Percentiles rank a stretch among this genome's conserved stretches.
phyloP scores from a whole-genome alignment of 192 early-diverging fungal species.

The Coemansia sp. region DNA sequence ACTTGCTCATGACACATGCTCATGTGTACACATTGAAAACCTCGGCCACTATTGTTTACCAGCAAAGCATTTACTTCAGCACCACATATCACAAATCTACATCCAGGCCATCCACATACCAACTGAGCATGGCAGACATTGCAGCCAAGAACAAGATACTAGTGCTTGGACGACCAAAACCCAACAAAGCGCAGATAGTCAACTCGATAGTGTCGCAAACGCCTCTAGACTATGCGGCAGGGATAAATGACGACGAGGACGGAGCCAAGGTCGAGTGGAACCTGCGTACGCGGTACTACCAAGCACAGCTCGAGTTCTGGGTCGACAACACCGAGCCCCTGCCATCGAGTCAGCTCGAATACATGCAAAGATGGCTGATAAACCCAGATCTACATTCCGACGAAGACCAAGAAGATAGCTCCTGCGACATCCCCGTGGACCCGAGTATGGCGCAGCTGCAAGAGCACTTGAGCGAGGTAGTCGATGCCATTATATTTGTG shows the following conservation, averaged over 20 bases:
- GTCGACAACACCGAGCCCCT: constrained; percentile 44
- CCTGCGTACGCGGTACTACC: constrained; percentile 45
- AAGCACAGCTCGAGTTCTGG: constrained; percentile 43
- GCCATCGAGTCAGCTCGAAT: constrained; percentile 7
- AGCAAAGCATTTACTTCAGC: too few species aligned
- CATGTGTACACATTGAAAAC: too few species aligned
- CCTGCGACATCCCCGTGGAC: constrained; percentile 18
- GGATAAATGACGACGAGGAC: not conserved
- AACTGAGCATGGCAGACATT: not conserved
- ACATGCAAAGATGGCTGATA: constrained; percentile 37
- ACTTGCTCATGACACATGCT: too few species aligned
- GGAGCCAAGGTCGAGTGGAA: constrained; percentile 28
- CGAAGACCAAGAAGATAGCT: too few species aligned
- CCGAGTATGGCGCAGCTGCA: constrained; percentile 26
- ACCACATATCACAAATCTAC: too few species aligned
- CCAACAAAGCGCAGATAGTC: constrained; percentile 24
- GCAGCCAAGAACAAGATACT: constrained; percentile 43
- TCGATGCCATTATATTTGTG: constrained; percentile 42
- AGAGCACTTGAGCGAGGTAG: constrained; percentile 36
- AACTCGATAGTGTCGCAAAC: constrained; percentile 10
- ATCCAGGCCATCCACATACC: too few species aligned
- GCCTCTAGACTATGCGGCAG: not conserved
- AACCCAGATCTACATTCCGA: constrained; percentile 12
- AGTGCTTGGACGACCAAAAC: constrained; percentile 33
- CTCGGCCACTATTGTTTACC: too few species aligned